phyloP scores from a whole-genome alignment of 1,139 yeast genomes.

The Scheffersomyces segobiensis region DNA sequence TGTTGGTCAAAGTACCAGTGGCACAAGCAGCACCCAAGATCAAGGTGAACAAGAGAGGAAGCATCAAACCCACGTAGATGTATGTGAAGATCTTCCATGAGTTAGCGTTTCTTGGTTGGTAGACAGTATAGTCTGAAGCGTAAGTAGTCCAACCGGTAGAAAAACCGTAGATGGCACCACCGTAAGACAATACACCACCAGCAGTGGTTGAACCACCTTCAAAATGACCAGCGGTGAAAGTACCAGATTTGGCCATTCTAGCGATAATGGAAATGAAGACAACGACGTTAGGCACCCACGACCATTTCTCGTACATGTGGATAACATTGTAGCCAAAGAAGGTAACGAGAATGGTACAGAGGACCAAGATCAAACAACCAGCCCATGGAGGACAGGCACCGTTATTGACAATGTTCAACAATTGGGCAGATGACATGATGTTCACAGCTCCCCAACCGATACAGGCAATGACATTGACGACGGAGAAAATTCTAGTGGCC shows the following conservation, averaged over 20 bases:
- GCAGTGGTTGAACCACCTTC: constrained; percentile 62
- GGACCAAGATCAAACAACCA: constrained; percentile 72
- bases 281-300: constrained; percentile 81
- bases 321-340: constrained; percentile 84
- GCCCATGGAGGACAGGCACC: constrained; percentile 86
- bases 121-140: constrained; percentile 90
- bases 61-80: constrained; percentile 60
- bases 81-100: constrained; percentile 60
- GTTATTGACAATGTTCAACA: constrained; percentile 73
- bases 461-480: constrained; percentile 81
- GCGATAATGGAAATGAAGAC: constrained; percentile 78
- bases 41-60: constrained; percentile 73
- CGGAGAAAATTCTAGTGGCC: constrained; percentile 74
- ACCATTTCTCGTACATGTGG: constrained; percentile 79
- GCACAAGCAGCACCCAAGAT: constrained; percentile 87
- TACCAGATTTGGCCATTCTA: constrained; percentile 65
- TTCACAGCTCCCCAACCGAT: constrained; percentile 96
- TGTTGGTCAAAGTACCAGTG: constrained; percentile 54
- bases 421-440: constrained; percentile 85
- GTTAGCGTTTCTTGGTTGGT: constrained; percentile 67
- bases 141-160: constrained; percentile 96
- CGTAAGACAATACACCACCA: constrained; percentile 78
- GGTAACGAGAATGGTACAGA: constrained; percentile 73
- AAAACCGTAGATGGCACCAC: constrained; percentile 83
- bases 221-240: constrained; percentile 51